Evolutionary conservation across 2,329 filamentous ascomycete species (phyloP).

Genomic region (Cytospora paraplurivora): DNA sequence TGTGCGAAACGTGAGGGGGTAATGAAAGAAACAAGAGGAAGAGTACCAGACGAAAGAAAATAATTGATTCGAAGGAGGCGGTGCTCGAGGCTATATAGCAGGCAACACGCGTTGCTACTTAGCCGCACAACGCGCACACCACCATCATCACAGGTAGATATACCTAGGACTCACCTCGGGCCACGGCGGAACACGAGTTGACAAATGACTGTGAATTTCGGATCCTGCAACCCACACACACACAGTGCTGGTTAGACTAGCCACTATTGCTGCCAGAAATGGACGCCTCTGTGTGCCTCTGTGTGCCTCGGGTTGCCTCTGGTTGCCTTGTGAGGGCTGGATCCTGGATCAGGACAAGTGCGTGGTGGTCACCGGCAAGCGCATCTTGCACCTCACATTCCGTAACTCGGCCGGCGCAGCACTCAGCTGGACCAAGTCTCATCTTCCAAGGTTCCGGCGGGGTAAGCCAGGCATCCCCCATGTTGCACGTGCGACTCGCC

Average conservation of each 20-base stretch:
- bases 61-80: background rate
- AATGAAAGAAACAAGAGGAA: slow-evolving; percentile 4
- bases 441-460: slow-evolving; percentile 15
- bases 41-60: background rate
- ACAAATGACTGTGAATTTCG: slow-evolving; percentile 16
- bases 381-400: slow-evolving; percentile 27
- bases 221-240: slow-evolving; percentile 22
- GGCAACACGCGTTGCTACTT: slow-evolving; percentile 10
- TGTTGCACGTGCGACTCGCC: slow-evolving; percentile 19
- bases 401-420: slow-evolving; percentile 25
- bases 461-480: slow-evolving; percentile 19
- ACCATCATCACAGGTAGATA: slow-evolving; percentile 22
- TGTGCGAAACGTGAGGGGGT: slow-evolving; percentile 6
- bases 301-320: slow-evolving; percentile 9
- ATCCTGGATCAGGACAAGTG: slow-evolving; percentile 5
- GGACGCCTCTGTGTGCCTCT: no score
- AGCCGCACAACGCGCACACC: slow-evolving; percentile 26
- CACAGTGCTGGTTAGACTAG: slow-evolving; percentile 24
- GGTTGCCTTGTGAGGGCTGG: slow-evolving; percentile 23
- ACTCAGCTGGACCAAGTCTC: slow-evolving; percentile 24
- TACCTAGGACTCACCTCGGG: slow-evolving; percentile 11
- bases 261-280: slow-evolving; percentile 23
- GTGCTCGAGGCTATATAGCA: slow-evolving; percentile 17
- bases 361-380: slow-evolving; percentile 27
- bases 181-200: background rate